phyloP scores from a whole-genome alignment of 164 flowering plant species.

The Macadamia integrifolia region DNA sequence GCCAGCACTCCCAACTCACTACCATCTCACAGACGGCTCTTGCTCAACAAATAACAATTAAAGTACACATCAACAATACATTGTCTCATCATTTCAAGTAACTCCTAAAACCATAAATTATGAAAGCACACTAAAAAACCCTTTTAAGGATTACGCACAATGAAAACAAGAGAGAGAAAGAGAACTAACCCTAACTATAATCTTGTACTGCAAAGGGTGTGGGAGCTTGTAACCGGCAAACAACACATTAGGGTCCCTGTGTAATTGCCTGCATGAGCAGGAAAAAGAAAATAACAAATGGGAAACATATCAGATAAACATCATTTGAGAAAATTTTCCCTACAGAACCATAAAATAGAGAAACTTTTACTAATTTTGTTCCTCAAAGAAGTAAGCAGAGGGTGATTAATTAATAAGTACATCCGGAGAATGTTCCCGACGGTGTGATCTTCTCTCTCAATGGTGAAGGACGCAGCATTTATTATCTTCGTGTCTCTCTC shows the following conservation, averaged over 20 bases:
- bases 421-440: constrained; percentile 90
- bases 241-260: constrained; percentile 78
- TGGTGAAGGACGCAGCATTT: constrained; percentile 89
- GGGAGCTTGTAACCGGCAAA: constrained; percentile 99
- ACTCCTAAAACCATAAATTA: no score
- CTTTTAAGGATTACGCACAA: no score
- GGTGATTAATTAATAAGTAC: constrained; percentile 24
- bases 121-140: no score
- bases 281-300: background rate
- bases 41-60: no score
- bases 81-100: no score
- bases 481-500: constrained; percentile 98
- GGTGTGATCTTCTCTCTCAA: constrained; percentile 97
- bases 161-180: background rate
- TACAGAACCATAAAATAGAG: no score
- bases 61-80: no score
- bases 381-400: background rate
- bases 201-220: constrained; percentile 96
- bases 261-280: constrained; percentile 67
- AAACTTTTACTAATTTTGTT: no score
- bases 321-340: no score
- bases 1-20: no score
- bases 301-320: no score
- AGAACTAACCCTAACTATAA: constrained; percentile 77
- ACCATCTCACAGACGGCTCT: no score